A percentile compares a stretch with the other conserved stretches of the same genome.
Conservation (phyloP, 2,329 filamentous ascomycete species). For the Nigrospora oryzae region DNA sequence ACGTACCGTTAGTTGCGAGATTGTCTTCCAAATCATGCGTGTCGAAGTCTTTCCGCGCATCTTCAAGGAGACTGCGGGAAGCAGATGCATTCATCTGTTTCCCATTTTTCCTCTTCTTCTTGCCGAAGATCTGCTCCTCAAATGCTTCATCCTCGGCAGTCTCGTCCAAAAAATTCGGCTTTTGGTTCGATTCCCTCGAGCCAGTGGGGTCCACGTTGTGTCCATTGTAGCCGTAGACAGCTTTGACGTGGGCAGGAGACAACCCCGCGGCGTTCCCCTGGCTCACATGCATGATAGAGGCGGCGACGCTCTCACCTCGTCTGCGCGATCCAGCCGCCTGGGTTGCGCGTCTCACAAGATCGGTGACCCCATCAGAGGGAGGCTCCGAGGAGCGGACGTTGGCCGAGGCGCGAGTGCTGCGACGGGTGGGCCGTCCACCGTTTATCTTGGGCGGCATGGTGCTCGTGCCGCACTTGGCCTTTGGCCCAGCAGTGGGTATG, state of each 20-base stretch:
- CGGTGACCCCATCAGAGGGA: neutral
- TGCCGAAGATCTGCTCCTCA: neutral
- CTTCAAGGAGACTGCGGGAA: neutral
- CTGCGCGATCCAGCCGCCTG: neutral
- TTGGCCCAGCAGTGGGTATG: too few species aligned
- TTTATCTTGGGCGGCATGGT: too few species aligned
- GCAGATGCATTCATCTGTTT: neutral
- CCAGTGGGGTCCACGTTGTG: neutral
- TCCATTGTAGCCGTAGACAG: neutral
- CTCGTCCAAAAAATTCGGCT: neutral
- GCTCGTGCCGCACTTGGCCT: too few species aligned
- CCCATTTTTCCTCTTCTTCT: neutral
- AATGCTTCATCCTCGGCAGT: neutral
- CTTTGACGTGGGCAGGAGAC: neutral
- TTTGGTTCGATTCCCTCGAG: neutral
- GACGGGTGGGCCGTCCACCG: too few species aligned
- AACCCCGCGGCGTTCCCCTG: neutral
- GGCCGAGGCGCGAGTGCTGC: too few species aligned
- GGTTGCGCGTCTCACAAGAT: neutral
- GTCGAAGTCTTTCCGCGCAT: neutral
- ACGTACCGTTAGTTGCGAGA: too few species aligned
- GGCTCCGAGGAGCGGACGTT: too few species aligned
- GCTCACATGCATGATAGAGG: neutral
- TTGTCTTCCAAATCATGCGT: neutral
- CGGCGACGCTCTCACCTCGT: constrained; percentile 1